phyloP scores from a whole-genome alignment of 1,139 yeast genomes.

The Kodamaea anthophila region DNA sequence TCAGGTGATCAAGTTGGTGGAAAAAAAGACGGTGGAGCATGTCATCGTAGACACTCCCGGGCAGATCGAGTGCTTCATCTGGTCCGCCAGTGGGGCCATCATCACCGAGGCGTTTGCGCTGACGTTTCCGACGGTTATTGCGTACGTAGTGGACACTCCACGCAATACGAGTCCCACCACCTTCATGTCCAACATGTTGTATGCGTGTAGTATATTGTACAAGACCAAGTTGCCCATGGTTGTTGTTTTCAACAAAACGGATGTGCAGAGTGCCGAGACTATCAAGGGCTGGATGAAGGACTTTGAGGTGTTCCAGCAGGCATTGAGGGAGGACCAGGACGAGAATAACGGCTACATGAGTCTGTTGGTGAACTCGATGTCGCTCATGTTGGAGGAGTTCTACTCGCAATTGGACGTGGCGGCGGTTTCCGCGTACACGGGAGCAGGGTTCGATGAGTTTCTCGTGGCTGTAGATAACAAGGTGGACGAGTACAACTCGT shows the following conservation, averaged over 20 bases:
- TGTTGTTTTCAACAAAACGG: slow-evolving; percentile 92
- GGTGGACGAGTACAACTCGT: slow-evolving; percentile 80
- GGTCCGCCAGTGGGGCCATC: slow-evolving; percentile 96
- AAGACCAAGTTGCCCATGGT: slow-evolving; percentile 97
- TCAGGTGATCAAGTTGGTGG: slow-evolving; percentile 83
- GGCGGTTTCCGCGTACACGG: slow-evolving; percentile 86
- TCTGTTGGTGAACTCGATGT: slow-evolving; percentile 88
- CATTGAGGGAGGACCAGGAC: slow-evolving; percentile 57
- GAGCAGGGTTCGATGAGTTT: slow-evolving; percentile 91
- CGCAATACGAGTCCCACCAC: slow-evolving; percentile 92
- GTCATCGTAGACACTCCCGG: slow-evolving; percentile 97
- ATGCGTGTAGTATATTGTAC: slow-evolving; percentile 94
- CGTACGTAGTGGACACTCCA: slow-evolving; percentile 95
- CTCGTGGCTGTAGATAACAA: slow-evolving; percentile 76
- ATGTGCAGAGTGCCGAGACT: slow-evolving; percentile 75
- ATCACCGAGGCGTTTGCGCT: slow-evolving; percentile 97
- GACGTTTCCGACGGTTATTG: slow-evolving; percentile 90
- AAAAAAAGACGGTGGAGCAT: slow-evolving; percentile 67
- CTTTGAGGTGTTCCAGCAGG: slow-evolving; percentile 84
- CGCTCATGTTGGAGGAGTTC: slow-evolving; percentile 92
- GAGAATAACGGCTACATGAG: slow-evolving; percentile 88
- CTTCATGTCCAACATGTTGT: slow-evolving; percentile 95
- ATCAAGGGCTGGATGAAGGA: slow-evolving; percentile 98
- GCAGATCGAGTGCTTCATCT: slow-evolving; percentile 93
- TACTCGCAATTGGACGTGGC: slow-evolving; percentile 90